phyloP scores from a whole-genome alignment of 768 basidiomycete species.

The Melanogaster broomeanus region DNA sequence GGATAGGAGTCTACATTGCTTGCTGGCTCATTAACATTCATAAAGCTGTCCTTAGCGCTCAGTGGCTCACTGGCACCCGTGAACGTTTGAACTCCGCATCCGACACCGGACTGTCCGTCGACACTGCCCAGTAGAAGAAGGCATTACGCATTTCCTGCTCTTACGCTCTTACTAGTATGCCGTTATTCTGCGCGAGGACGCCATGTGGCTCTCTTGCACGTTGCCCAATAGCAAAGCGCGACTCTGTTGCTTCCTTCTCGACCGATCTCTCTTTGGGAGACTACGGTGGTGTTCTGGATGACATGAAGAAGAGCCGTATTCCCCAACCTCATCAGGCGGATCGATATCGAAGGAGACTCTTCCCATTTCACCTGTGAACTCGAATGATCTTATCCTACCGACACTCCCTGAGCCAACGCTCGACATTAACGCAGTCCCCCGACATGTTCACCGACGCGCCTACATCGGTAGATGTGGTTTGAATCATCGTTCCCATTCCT shows the following conservation, averaged over 20 bases:
- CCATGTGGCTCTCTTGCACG: too few species aligned
- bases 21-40: too few species aligned
- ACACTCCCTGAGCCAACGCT: conserved; percentile 18
- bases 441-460: conserved; percentile 19
- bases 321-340: conserved; percentile 16
- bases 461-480: conserved; percentile 17
- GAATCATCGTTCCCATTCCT: background rate
- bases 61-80: too few species aligned
- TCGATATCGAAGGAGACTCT: conserved; percentile 31
- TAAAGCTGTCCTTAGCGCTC: too few species aligned
- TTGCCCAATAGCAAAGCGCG: too few species aligned
- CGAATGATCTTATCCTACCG: conserved; percentile 14
- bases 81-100: too few species aligned
- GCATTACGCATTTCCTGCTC: too few species aligned
- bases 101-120: too few species aligned
- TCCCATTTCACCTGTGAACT: conserved; percentile 22
- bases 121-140: too few species aligned
- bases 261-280: conserved; percentile 45
- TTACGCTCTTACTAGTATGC: too few species aligned
- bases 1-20: too few species aligned
- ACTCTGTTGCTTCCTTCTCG: conserved; percentile 50
- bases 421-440: conserved; percentile 19
- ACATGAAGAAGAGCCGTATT: conserved; percentile 22
- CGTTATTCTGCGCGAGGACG: too few species aligned
- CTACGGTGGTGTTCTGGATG: conserved; percentile 37